Evolutionary conservation across 805 yeast species (phyloP).

Genomic region (Clavispora fructus): DNA sequence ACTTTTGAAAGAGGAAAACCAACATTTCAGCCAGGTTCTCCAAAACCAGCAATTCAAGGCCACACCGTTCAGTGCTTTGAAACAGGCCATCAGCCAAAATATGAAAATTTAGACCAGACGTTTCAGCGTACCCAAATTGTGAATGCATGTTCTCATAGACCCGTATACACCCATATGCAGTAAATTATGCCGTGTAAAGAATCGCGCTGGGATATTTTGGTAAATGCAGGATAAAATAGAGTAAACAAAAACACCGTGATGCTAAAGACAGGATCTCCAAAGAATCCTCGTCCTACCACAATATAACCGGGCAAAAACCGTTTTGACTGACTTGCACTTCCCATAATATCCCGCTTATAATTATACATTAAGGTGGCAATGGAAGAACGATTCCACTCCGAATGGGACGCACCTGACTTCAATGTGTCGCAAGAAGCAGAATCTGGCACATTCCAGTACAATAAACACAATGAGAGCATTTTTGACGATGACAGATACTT

Average conservation of each 20-base stretch:
- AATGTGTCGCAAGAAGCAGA: slow-evolving; percentile 6
- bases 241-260: not conserved
- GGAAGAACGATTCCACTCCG: not conserved
- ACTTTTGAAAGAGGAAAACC: slow-evolving; percentile 53
- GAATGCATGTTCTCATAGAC: not conserved
- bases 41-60: slow-evolving; percentile 49
- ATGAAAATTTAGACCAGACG: slow-evolving; percentile 4
- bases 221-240: not conserved
- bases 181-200: not conserved
- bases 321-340: not conserved
- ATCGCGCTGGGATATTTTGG: not conserved
- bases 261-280: not conserved
- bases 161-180: not conserved
- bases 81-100: slow-evolving; percentile 42
- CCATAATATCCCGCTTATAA: not conserved
- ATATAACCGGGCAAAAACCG: not conserved
- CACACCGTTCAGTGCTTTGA: slow-evolving; percentile 62
- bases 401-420: slow-evolving; percentile 5
- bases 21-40: slow-evolving; percentile 54
- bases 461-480: slow-evolving; percentile 32
- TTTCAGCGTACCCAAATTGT: not conserved
- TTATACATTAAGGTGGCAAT: not conserved
- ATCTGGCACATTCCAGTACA: slow-evolving; percentile 19
- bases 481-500: slow-evolving; percentile 33
- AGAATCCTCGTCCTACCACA: not conserved